Base-by-base conservation (phyloP, 306 rosid genomes). In the Acmispon strigosus region DNA sequence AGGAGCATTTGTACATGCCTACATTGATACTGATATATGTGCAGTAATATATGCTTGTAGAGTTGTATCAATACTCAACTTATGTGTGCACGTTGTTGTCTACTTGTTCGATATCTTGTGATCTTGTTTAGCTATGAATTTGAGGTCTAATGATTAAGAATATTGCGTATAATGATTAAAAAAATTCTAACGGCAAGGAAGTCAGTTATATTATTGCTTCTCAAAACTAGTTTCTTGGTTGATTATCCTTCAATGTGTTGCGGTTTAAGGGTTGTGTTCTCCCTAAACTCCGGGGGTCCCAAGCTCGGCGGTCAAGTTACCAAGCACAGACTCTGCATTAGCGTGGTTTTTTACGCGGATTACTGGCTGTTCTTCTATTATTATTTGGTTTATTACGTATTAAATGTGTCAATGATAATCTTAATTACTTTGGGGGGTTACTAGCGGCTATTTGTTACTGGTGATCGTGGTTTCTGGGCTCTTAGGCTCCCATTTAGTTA, bases 101-200 rank as follows among this genome's bases (percentile, higher is more conserved):
- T 15, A 73, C 51, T 10, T 73, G 80, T 55, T 61, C 67, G 41
- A 44, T 66, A 48, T 72, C 64, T 55, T 55, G 48, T 72, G 51
- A 22, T 22, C 24, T 55, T 48, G 48, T 44, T 5, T 34, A 62
- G 47, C 29, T 36, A 61, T 57, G 10, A 14, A 55, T 27, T 20
- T 70, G 39, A 65, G 43, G 54, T 49, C 37, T 41, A 34, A 55
- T 47, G 39, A 57, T 37, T 68, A 47, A 47, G 62, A 9, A 59
- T 43, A 43, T 59, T 59, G 20, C 7, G 13, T 10, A 5, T 43
- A 43, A 18, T 51, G 10, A 34, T 60, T 59, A 43, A 36, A 8
- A 34, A 6, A 29, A 42, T 79, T 44, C 1, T 8, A 66, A 60
- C 1, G 1, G 15, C 9, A 32, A 72, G 66, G 53, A 64, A 51